Base-by-base conservation (phyloP, 2,329 filamentous ascomycete species). In the Apiospora kogelbergensis region DNA sequence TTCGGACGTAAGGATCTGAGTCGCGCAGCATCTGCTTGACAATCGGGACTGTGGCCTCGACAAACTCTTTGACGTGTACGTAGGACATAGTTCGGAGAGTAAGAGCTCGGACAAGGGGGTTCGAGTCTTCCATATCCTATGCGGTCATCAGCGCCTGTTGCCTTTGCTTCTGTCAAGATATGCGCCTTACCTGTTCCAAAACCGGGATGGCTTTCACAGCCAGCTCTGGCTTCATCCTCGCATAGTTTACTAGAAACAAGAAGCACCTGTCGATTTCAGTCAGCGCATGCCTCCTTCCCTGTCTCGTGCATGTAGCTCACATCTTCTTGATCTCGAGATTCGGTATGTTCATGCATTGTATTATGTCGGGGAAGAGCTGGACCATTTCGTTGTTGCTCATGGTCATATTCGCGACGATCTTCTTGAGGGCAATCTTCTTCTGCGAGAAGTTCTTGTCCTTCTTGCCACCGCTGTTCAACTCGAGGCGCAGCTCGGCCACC, bases 361-460 rank as follows among this genome's bases (percentile, higher is more conserved):
- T 93, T 70, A 99, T 92, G 79, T 99, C 96, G 22, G 95, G 94
- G 76, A 99, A 99, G 67, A 99, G 85, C 46, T 94, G 94, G 68
- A 98, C 92, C 96, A 99, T 99, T 81, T 99, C 96, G 78, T 98
- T 99, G 84, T 99, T 99, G 88, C 95, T 98, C 96, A 99, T 99
- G 73, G 96, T 99, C 96, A 99, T 99, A 80, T 99, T 99, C 80
- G 96, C 96, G 76, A 99, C 96, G 75, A 99, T 98, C 87, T 98
- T 98, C 88, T 99, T 99, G 72, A 99, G 87, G 13, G 96, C 95
- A 78, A 98, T 97, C 88, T 98, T 98, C 87, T 98, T 99, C 73
- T 90, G 90, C 60, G 91, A 88, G 82, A 94, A 92, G 83, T 97
- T 97, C 88, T 98, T 98, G 84, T 99, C 96, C 85, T 98, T 99